phyloP scores from a whole-genome alignment of 768 basidiomycete species.

The Phaeotremella skinneri region DNA sequence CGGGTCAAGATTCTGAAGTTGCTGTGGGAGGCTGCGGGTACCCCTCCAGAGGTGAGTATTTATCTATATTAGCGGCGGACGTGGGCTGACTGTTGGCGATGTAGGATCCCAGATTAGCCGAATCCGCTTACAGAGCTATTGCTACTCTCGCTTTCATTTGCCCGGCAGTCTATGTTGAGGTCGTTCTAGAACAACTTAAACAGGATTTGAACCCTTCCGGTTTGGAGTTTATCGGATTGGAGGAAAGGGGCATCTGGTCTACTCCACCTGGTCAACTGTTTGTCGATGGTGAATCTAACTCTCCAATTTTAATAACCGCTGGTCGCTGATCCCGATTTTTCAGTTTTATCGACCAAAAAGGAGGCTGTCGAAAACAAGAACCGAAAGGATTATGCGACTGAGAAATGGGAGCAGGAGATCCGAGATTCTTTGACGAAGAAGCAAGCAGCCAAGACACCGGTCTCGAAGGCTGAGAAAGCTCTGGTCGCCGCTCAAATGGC shows the following conservation, averaged over 20 bases:
- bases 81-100: constrained; percentile 6
- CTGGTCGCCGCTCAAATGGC: constrained; percentile 79
- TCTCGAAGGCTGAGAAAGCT: constrained; percentile 82
- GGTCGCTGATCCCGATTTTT: not conserved
- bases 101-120: constrained; percentile 39
- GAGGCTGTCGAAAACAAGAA: constrained; percentile 59
- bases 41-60: constrained; percentile 32
- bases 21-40: constrained; percentile 28
- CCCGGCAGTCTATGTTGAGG: constrained; percentile 65
- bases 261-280: constrained; percentile 79
- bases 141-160: constrained; percentile 78
- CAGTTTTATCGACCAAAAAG: constrained; percentile 68
- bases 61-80: constrained; percentile 3
- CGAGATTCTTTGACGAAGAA: constrained; percentile 79
- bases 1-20: constrained; percentile 33
- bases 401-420: constrained; percentile 94
- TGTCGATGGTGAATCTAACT: constrained; percentile 65
- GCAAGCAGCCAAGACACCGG: constrained; percentile 58
- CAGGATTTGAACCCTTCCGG: constrained; percentile 62
- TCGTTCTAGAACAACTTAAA: constrained; percentile 65
- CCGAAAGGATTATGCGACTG: constrained; percentile 83
- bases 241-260: constrained; percentile 78
- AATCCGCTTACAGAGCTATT: constrained; percentile 70
- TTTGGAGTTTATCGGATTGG: constrained; percentile 65
- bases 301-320: not conserved